A percentile compares a stretch with the other conserved stretches of the same genome.
Conservation (phyloP, 73 alveolate species). For the Paramecium octaurelia region DNA sequence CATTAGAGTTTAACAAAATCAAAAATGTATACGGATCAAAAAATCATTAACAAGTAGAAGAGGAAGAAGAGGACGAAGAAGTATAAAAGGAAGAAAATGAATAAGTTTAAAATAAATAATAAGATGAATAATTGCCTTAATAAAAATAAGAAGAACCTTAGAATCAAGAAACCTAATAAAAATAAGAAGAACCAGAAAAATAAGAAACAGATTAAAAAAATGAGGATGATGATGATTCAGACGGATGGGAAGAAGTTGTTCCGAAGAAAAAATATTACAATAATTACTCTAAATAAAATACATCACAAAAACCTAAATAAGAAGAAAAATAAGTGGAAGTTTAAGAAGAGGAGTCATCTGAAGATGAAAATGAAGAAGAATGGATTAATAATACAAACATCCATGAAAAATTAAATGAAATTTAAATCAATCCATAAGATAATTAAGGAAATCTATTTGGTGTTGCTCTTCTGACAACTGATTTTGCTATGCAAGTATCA, state of each 20-base stretch:
- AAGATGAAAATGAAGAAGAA: conserved; percentile 58
- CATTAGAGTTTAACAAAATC: conserved; percentile 45
- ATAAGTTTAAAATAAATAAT: background rate
- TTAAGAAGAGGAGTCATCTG: conserved; percentile 27
- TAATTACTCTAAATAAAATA: background rate
- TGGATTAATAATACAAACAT: conserved; percentile 53
- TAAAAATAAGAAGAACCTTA: background rate
- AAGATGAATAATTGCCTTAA: conserved; percentile 24
- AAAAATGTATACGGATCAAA: conserved; percentile 34
- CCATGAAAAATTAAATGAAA: background rate
- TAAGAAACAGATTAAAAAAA: background rate
- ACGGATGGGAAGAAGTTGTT: conserved; percentile 58
- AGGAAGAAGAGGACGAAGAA: background rate
- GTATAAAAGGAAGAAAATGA: background rate
- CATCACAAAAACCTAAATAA: background rate
- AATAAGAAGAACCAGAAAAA: background rate
- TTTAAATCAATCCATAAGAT: background rate
- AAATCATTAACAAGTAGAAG: conserved; percentile 10
- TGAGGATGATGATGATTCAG: conserved; percentile 24
- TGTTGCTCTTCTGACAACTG: conserved; percentile 51
- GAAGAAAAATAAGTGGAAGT: background rate
- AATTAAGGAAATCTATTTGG: background rate
- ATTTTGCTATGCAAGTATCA: conserved; percentile 57
- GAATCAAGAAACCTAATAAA: background rate
- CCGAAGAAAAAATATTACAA: background rate